Evolutionary conservation across 768 basidiomycete genomes (phyloP).

Genomic region (Imleria badia): DNA sequence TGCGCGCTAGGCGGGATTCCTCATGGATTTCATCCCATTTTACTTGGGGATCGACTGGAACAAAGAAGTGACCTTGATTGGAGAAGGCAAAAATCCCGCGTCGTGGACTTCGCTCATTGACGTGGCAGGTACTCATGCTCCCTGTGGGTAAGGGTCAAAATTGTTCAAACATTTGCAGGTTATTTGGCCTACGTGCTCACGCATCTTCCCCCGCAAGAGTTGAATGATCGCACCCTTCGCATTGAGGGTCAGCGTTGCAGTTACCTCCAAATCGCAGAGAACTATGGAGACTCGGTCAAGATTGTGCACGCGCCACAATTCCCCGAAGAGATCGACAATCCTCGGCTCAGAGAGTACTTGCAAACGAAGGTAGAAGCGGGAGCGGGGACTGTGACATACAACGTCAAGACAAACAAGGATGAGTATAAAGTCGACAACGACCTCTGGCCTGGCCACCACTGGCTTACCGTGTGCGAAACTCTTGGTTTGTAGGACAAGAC

Average conservation of each 20-base stretch:
- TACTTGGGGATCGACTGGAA: constrained; percentile 15
- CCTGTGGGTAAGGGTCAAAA: not conserved
- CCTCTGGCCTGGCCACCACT: constrained; percentile 25
- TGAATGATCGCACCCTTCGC: constrained; percentile 15
- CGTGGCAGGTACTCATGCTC: constrained; percentile 12
- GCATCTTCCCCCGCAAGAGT: constrained; percentile 2
- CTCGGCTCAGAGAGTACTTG: constrained; percentile 10
- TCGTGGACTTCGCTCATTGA: constrained; percentile 29
- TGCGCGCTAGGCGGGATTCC: constrained; percentile 13
- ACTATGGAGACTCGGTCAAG: constrained; percentile 10
- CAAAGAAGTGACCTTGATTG: constrained; percentile 18
- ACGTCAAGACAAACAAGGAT: constrained; percentile 13
- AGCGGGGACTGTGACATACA: constrained; percentile 5
- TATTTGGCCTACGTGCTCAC: constrained; percentile 26
- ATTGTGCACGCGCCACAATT: constrained; percentile 3
- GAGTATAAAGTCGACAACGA: constrained; percentile 24
- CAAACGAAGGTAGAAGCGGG: constrained; percentile 15
- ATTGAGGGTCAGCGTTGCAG: constrained; percentile 18
- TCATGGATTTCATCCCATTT: constrained; percentile 29
- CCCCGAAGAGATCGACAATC: constrained; percentile 7
- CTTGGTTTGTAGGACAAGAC: constrained; percentile 16
- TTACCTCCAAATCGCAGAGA: constrained; percentile 6
- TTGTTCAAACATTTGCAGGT: constrained; percentile 2
- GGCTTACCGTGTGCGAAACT: constrained; percentile 21
- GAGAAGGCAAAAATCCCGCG: constrained; percentile 16